Conservation (phyloP, 2,329 filamentous ascomycete genomes). For the Aspergillus terreus region DNA sequence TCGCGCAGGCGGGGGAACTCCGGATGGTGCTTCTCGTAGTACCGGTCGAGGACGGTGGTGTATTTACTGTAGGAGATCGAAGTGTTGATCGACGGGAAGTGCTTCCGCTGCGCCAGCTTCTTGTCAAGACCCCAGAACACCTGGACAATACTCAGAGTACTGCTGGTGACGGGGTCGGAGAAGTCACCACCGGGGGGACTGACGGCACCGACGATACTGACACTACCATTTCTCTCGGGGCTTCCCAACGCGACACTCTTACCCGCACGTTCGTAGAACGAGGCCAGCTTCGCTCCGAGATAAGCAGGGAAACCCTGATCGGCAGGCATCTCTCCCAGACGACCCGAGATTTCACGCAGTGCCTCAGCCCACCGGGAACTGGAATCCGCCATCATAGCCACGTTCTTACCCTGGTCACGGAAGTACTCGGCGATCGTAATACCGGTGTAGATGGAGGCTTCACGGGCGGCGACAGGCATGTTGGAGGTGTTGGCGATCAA, state of each 20-base stretch:
- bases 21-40: slow-evolving; percentile 87
- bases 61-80: slow-evolving; percentile 96
- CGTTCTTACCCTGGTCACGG: slow-evolving; percentile 92
- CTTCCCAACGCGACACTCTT: slow-evolving; percentile 81
- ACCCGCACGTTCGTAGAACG: slow-evolving; percentile 98
- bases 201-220: slow-evolving; percentile 96
- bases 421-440: slow-evolving; percentile 97
- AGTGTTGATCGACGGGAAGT: slow-evolving; percentile 98
- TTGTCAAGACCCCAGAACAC: slow-evolving; percentile 99
- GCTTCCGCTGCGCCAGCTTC: slow-evolving; percentile 97
- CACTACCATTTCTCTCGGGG: slow-evolving; percentile 82
- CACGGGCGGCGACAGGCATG: slow-evolving; percentile 97
- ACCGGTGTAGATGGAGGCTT: slow-evolving; percentile 97
- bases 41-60: slow-evolving; percentile 80
- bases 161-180: slow-evolving; percentile 92
- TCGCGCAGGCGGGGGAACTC: slow-evolving; percentile 92
- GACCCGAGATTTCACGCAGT: slow-evolving; percentile 96
- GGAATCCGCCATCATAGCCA: slow-evolving; percentile 99
- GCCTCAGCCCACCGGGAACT: slow-evolving; percentile 98
- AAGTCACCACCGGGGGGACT: slow-evolving; percentile 98
- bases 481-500: slow-evolving; percentile 99
- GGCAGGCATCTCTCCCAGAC: slow-evolving; percentile 98
- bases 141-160: slow-evolving; percentile 94
- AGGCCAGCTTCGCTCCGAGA: slow-evolving; percentile 91
- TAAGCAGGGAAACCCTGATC: slow-evolving; percentile 99